Base-by-base conservation (phyloP, 495 filamentous ascomycete genomes). In the Evansstolkia leycettana region DNA sequence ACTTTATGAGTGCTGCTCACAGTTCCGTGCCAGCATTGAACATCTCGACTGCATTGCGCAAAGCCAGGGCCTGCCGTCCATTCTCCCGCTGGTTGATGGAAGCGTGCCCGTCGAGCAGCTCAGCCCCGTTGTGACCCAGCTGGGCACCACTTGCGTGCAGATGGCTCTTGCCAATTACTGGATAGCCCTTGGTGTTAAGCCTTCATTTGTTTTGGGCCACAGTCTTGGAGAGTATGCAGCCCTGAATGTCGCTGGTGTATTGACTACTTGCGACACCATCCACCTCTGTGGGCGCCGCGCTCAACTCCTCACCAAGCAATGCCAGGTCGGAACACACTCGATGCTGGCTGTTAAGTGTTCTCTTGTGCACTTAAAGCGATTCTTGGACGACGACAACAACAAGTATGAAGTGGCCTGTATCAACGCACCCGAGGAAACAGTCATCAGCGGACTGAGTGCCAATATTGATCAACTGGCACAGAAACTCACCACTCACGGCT, bases 91-190 rank as follows among this genome's bases (percentile, higher is more conserved):
- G 9, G 65, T 94, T 17, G 54, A 61, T 31, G 66, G 66, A 6
- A 62, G 54, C 27, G 39, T 60, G 9, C 51, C 52, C 5, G 41
- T 69, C 11, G 57, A 71, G 28, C 63, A 73, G 25, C 57, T 88
- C 13, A 79, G 81, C 12, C 83, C 86, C 2, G 69, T 85, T 17
- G 70, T 84, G 17, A 74, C 84, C 6, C 87, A 94, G 52, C 68
- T 92, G 19, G 84, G 80, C 16, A 69, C 85, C 17, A 73, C 72
- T 15, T 84, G 77, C 42, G 73, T 92, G 41, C 81, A 94, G 54
- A 88, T 93, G 71, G 85, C 87, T 3, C 64, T 92, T 33, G 79
- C 82, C 17, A 76, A 76, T 33, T 72, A 87, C 37, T 94, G 87
- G 87, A 58, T 48, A 13, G 78, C 83, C 6, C 79, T 85, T 69